These are phyloP conservation scores for Chlorella vulgaris DNA, from an alignment of 139 green algal genomes.

Conservation along the genomic window DNA sequence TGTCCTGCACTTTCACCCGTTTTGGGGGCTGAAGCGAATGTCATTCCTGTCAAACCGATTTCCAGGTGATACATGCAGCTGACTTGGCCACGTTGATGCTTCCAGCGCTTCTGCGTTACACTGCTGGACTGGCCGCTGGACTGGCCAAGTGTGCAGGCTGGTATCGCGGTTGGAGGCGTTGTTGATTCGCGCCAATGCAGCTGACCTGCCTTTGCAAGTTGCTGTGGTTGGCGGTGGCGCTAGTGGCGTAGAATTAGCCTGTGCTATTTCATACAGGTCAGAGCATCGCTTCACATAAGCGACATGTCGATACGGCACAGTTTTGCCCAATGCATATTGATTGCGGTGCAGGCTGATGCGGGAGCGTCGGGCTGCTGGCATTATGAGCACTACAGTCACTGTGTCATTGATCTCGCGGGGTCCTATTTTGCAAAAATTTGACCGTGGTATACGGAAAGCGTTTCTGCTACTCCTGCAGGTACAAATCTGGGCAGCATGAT, in stretches of 20 bases:
- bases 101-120: not conserved
- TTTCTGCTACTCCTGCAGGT: constrained; percentile 52
- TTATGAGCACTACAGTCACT: not conserved
- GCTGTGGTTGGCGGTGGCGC: constrained; percentile 91
- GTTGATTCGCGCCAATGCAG: not conserved
- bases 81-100: not conserved
- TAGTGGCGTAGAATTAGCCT: constrained; percentile 89
- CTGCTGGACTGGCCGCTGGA: not conserved
- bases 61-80: constrained; percentile 38
- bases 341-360: constrained; percentile 2
- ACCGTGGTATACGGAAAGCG: constrained; percentile 34
- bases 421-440: constrained; percentile 53
- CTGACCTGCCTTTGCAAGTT: constrained; percentile 52
- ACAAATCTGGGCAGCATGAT: not conserved
- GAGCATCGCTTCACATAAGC: not conserved
- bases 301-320: not conserved
- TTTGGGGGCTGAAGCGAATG: constrained; percentile 67
- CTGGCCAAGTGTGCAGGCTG: constrained; percentile 48
- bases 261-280: constrained; percentile 72
- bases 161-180: constrained; percentile 55
- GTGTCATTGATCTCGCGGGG: constrained; percentile 52
- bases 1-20: constrained; percentile 66
- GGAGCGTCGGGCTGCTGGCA: constrained; percentile 28
- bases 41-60: constrained; percentile 94
- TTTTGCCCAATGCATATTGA: not conserved